Conservation (phyloP, 2,329 filamentous ascomycete species). For the Sclerotinia minor region DNA sequence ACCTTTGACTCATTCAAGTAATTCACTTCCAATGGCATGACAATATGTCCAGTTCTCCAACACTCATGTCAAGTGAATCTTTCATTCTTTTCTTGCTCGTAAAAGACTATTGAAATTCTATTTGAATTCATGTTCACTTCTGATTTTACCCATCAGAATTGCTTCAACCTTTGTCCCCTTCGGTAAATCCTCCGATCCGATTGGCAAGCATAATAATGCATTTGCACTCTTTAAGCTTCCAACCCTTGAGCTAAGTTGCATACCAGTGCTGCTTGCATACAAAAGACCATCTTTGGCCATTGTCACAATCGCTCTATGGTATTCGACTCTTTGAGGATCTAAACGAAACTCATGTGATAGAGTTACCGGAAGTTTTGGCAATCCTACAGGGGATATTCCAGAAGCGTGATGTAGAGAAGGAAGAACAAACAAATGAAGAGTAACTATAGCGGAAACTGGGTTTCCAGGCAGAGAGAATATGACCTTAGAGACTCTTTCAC, state of each 20-base stretch:
- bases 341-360: constrained; percentile 71
- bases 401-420: constrained; percentile 77
- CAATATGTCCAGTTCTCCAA: background rate
- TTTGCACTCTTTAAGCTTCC: constrained; percentile 89
- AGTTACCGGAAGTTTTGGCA: constrained; percentile 70
- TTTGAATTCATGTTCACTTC: constrained; percentile 32
- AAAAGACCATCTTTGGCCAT: constrained; percentile 67
- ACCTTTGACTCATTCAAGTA: background rate
- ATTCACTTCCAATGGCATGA: background rate
- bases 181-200: constrained; percentile 60
- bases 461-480: constrained; percentile 94
- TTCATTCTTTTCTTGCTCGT: background rate
- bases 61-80: background rate
- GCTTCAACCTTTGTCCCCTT: constrained; percentile 75
- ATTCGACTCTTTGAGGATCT: constrained; percentile 79
- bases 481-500: constrained; percentile 62
- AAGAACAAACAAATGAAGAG: constrained; percentile 90
- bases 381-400: constrained; percentile 66
- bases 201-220: constrained; percentile 74
- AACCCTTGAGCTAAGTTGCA: constrained; percentile 85
- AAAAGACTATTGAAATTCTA: constrained; percentile 25
- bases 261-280: constrained; percentile 78
- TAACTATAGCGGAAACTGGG: constrained; percentile 88
- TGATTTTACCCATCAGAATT: constrained; percentile 65
- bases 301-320: constrained; percentile 78